Conservation (phyloP, 805 yeast genomes). For the Babjeviella inositovora region DNA sequence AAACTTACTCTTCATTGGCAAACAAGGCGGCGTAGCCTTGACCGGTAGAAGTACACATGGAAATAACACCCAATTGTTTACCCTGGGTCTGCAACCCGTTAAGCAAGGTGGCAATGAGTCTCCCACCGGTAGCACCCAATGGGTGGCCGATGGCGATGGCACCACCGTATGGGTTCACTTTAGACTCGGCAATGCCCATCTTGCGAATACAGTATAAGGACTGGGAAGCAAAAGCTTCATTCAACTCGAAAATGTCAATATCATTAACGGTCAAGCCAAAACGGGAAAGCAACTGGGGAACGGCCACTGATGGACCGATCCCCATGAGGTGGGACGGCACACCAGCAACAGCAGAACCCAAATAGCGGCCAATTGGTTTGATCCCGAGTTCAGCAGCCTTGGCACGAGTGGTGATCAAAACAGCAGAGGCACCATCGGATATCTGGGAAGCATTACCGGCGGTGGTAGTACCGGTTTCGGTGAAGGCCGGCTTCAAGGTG, state of each 20-base stretch:
- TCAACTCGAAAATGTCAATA: conserved; percentile 13
- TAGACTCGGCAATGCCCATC: conserved; percentile 12
- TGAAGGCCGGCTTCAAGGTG: conserved; percentile 13
- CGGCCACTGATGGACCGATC: conserved; percentile 16
- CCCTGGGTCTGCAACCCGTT: conserved; percentile 13
- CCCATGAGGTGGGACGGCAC: conserved; percentile 18
- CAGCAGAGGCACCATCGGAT: conserved; percentile 18
- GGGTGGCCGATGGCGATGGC: conserved; percentile 97
- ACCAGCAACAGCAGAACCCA: conserved; percentile 14
- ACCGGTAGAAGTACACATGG: conserved; percentile 24
- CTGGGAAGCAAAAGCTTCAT: conserved; percentile 20
- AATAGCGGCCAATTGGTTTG: conserved; percentile 12
- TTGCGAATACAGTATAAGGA: conserved; percentile 10
- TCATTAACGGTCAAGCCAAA: conserved; percentile 10
- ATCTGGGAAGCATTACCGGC: conserved; percentile 20
- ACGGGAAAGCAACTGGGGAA: conserved; percentile 8
- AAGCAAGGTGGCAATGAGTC: conserved; percentile 16
- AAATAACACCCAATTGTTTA: conserved; percentile 16
- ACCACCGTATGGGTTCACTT: conserved; percentile 88
- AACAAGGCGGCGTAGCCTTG: conserved; percentile 19
- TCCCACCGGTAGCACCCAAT: conserved; percentile 44
- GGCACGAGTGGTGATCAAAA: conserved; percentile 14
- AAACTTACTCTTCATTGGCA: conserved; percentile 10
- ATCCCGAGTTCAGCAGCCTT: conserved; percentile 14
- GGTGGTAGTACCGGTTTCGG: conserved; percentile 13